Evolutionary conservation across 495 filamentous ascomycete genomes (phyloP).

Genomic region (Niebla homalea): DNA sequence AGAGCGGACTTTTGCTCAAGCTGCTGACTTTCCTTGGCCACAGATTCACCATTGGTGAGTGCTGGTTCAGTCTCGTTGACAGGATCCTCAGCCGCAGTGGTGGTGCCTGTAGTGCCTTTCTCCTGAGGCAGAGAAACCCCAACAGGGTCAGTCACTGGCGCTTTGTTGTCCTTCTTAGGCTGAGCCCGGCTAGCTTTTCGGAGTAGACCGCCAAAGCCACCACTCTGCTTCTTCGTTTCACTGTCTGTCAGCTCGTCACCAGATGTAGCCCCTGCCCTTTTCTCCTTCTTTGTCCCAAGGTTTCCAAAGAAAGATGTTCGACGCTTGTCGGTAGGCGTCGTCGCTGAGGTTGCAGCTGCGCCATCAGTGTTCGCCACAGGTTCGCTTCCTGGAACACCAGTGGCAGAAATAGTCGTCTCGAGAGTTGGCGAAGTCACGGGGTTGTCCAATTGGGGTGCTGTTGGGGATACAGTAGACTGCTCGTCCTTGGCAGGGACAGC

Average conservation of each 20-base stretch:
- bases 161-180: constrained; percentile 4
- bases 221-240: constrained; percentile 36
- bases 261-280: constrained; percentile 33
- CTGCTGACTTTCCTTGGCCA: neutral
- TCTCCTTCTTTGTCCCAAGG: constrained; percentile 39
- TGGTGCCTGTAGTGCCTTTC: neutral
- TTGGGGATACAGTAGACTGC: constrained; percentile 30
- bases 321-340: constrained; percentile 34
- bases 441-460: constrained; percentile 39
- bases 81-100: neutral
- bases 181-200: constrained; percentile 44
- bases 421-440: constrained; percentile 32
- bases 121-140: constrained; percentile 5
- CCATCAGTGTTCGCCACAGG: constrained; percentile 12
- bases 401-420: constrained; percentile 28
- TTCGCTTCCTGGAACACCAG: constrained; percentile 5
- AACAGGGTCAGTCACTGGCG: neutral
- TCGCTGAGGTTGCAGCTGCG: constrained; percentile 14
- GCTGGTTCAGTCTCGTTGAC: neutral
- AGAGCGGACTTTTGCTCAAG: constrained; percentile 2
- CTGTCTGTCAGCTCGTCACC: constrained; percentile 37
- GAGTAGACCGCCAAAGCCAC: constrained; percentile 43
- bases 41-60: neutral
- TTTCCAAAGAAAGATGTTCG: constrained; percentile 43
- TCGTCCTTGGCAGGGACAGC: constrained; percentile 27